phyloP scores from a whole-genome alignment of 2,329 filamentous ascomycete species.

The Botryosphaeria dothidea region DNA sequence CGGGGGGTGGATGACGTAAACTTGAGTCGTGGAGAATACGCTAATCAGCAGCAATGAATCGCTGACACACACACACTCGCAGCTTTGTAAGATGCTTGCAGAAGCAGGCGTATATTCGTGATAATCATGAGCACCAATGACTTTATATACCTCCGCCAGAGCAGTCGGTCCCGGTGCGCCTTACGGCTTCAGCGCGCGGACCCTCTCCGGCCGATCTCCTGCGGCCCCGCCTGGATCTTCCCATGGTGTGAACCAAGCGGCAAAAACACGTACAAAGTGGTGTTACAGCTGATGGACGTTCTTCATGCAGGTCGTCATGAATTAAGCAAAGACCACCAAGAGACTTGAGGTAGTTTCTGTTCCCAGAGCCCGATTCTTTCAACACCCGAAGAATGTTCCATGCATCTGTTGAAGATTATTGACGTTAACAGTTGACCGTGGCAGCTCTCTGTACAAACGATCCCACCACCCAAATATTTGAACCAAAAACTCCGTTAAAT shows the following conservation, averaged over 20 bases:
- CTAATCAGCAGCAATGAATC: constrained; percentile 9
- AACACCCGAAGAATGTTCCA: too few relatives aligned
- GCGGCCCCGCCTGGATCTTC: background rate
- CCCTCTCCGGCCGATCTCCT: constrained; percentile 4
- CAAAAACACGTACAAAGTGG: too few relatives aligned
- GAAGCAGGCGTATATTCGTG: background rate
- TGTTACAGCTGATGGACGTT: too few relatives aligned
- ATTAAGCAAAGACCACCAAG: too few relatives aligned
- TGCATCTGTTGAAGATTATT: too few relatives aligned
- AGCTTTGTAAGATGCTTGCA: constrained; percentile 2
- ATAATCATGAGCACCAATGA: background rate
- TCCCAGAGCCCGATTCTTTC: too few relatives aligned
- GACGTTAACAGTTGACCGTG: too few relatives aligned
- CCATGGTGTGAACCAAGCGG: background rate
- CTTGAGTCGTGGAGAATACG: background rate
- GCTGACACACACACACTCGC: background rate
- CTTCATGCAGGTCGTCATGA: too few relatives aligned
- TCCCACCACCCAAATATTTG: background rate
- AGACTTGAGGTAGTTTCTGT: too few relatives aligned
- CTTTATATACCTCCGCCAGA: background rate
- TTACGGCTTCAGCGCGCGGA: constrained; percentile 3
- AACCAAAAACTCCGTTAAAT: background rate
- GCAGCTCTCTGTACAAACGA: background rate
- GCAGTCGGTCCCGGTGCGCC: background rate
- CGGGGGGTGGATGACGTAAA: background rate